phyloP scores from a whole-genome alignment of 106 monocot genomes.

The Iris macrosiphon region DNA sequence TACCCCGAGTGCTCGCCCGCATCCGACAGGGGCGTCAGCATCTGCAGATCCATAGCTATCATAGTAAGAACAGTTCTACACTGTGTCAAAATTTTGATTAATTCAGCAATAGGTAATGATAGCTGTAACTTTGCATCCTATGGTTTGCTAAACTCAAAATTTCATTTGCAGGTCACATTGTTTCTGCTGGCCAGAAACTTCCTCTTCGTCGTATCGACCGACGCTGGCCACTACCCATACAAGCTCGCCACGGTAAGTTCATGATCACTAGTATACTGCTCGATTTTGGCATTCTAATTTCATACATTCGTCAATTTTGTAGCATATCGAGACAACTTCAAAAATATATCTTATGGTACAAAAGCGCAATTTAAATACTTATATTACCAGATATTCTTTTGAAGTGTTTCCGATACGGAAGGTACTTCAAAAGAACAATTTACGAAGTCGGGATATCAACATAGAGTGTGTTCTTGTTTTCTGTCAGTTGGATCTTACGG shows the following conservation, averaged over 20 bases:
- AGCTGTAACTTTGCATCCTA: not conserved
- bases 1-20: slow-evolving; percentile 9
- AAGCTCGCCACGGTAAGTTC: slow-evolving; percentile 20
- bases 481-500: not conserved
- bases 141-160: too few relatives aligned
- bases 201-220: slow-evolving; percentile 7
- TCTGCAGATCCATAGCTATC: slow-evolving; percentile 13
- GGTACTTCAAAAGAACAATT: not conserved
- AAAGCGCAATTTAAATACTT: not conserved
- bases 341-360: too few relatives aligned
- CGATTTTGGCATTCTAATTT: not conserved
- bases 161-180: slow-evolving; percentile 17
- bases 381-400: not conserved
- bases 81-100: not conserved
- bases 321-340: too few relatives aligned
- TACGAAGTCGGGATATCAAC: not conserved
- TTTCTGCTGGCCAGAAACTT: slow-evolving; percentile 24
- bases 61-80: slow-evolving; percentile 14
- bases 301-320: not conserved
- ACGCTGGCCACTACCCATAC: slow-evolving; percentile 8
- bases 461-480: not conserved
- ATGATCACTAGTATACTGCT: too few relatives aligned
- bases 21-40: not conserved
- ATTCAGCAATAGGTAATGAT: not conserved
- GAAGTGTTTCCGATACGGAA: not conserved